A percentile compares a stretch with the other conserved stretches of the same genome.
Evolutionary conservation across 208 protist species (phyloP).

Genomic region (Kentomonas sorsogonicus): DNA sequence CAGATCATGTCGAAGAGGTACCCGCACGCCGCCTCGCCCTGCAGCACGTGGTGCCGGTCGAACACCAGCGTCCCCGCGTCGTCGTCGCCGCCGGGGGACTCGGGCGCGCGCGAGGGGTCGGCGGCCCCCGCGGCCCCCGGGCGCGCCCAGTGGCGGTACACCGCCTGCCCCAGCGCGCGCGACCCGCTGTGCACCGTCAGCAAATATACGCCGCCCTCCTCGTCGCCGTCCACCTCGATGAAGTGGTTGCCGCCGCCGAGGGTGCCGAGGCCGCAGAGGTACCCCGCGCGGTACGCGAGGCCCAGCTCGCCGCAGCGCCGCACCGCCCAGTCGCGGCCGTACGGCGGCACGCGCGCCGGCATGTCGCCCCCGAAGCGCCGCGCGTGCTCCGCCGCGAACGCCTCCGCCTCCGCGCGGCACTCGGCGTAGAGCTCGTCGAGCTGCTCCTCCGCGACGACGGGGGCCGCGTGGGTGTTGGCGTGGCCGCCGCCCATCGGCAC

Average conservation of each 20-base stretch:
- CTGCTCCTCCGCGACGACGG: slow-evolving; percentile 8
- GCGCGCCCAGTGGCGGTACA: slow-evolving; percentile 8
- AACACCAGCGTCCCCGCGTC: slow-evolving; percentile 3
- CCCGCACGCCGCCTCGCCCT: background rate
- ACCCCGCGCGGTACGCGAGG: background rate
- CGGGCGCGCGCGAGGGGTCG: background rate
- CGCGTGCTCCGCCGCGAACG: background rate
- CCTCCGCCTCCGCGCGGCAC: background rate
- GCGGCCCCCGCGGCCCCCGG: background rate
- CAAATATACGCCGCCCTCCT: background rate
- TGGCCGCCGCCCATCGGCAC: slow-evolving; percentile 4
- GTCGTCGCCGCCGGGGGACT: background rate
- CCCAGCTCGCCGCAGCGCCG: background rate
- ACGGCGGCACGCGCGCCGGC: background rate
- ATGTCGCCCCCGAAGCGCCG: background rate
- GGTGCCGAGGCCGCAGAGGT: slow-evolving; percentile 9
- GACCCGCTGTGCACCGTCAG: slow-evolving; percentile 11
- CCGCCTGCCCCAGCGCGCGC: slow-evolving; percentile 5
- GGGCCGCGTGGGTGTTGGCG: background rate
- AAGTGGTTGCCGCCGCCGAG: slow-evolving; percentile 11
- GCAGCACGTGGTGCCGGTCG: background rate
- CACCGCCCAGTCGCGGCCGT: slow-evolving; percentile 1
- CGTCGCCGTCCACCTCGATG: slow-evolving; percentile 3
- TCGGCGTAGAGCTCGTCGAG: slow-evolving; percentile 8
- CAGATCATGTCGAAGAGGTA: slow-evolving; percentile 14